Base-by-base conservation (phyloP, 208 protist species). In the Crithidia fasciculata region DNA sequence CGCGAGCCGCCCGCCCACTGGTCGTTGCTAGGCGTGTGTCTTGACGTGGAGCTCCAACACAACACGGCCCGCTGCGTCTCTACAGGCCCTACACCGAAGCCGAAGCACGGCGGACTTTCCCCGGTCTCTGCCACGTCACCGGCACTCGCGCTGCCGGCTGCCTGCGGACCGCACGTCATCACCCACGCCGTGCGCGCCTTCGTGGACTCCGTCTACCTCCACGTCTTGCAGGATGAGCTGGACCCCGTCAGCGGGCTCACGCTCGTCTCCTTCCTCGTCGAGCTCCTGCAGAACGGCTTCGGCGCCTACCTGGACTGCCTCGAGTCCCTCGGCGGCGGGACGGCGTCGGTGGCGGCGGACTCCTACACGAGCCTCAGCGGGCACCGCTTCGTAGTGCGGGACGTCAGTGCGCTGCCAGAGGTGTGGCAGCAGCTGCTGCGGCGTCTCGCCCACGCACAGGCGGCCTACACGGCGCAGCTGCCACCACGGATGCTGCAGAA, bases 211-310 rank as follows among this genome's bases (percentile, higher is more conserved):
- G 54, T 76, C 3, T 72, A 80, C 60, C 56, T 72, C 44, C 69
- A 81, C 56, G 72, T 78, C 5, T 41, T 79, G 6, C 71, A 82
- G 36, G 76, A 80, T 15, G 80, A 81, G 65, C 43, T 68, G 41
- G 66, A 75, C 45, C 52, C 62, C 7, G 67, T 61, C 5, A 47
- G 52, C 40, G 67, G 58, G n/a, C 54, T 83, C 16, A 76, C 72
- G 18, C 49, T 83, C 28, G 53, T 83, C 5, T 71, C 68, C 2
- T 77, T 71, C 41, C 68, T 83, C 43, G 65, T 74, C 13, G 72
- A 83, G 49, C 66, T 83, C 19, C 28, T 83, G 68, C 73, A 83
- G 49, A 77, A 73, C 69, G 78, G 78, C 40, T 83, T 78, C 55
- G 68, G 62, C 12, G 61, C 72, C 12, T 83, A 73, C 43, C 60